These are phyloP conservation scores for Zoysia matrella DNA, from an alignment of 202 grass and related monocot species.

Conservation along the genomic window DNA sequence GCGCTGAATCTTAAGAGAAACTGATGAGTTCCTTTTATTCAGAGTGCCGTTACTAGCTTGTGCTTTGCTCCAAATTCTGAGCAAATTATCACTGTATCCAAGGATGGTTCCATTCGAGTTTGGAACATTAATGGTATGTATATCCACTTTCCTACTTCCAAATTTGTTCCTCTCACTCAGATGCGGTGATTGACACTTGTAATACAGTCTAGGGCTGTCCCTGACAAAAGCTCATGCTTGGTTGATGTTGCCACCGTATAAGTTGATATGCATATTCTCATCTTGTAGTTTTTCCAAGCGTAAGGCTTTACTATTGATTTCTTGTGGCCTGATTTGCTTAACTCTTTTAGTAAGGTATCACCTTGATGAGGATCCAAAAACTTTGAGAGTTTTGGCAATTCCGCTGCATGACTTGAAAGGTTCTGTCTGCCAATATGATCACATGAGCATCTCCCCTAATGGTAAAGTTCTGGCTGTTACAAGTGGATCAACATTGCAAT, in stretches of 20 bases:
- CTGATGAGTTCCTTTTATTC: slow-evolving; percentile 33
- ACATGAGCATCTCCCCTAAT: slow-evolving; percentile 81
- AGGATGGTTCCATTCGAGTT: slow-evolving; percentile 88
- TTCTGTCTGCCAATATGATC: slow-evolving; percentile 70
- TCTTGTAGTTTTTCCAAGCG: slow-evolving; percentile 9
- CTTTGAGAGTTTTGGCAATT: slow-evolving; percentile 78
- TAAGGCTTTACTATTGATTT: slow-evolving; percentile 3
- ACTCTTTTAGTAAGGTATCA: slow-evolving; percentile 81
- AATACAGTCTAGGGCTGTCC: not conserved
- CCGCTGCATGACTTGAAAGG: slow-evolving; percentile 85
- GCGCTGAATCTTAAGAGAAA: not conserved
- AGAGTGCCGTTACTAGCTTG: slow-evolving; percentile 92
- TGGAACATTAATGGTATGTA: slow-evolving; percentile 98
- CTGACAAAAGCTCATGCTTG: slow-evolving; percentile 8
- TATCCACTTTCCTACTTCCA: not conserved
- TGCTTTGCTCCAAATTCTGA: slow-evolving; percentile 86
- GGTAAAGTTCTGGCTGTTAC: slow-evolving; percentile 78
- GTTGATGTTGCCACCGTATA: slow-evolving; percentile 17
- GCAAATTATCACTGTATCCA: slow-evolving; percentile 87
- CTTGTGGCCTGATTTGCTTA: slow-evolving; percentile 30
- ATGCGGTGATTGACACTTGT: not conserved
- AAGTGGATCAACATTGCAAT: slow-evolving; percentile 81
- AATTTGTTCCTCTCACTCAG: not conserved
- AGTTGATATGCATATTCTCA: not conserved
- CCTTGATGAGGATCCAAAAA: slow-evolving; percentile 97